Percentiles rank a stretch among this genome's conserved stretches.
These are phyloP conservation scores for Lactifluus hygrophoroides DNA, from an alignment of 768 basidiomycete species.

Conservation along the genomic window DNA sequence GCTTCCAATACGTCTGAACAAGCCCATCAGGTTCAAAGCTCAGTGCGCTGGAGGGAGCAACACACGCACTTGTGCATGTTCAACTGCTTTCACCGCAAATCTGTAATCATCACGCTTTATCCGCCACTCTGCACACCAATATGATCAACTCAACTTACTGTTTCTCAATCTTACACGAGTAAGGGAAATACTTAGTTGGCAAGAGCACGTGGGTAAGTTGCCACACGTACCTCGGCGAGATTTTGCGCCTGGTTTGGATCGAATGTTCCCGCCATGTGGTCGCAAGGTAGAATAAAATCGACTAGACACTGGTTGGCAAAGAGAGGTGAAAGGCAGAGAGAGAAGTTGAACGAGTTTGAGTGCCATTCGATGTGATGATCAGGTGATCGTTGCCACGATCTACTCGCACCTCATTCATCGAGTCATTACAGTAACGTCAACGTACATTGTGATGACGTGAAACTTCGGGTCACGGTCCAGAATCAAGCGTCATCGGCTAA, in stretches of 20 bases:
- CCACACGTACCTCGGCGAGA: constrained; percentile 59
- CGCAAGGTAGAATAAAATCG: neutral
- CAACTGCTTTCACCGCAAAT: constrained; percentile 92
- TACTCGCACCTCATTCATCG: too few relatives aligned
- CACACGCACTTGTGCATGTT: constrained; percentile 81
- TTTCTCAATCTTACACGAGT: constrained; percentile 72
- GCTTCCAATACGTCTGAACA: constrained; percentile 85
- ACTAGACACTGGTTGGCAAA: neutral
- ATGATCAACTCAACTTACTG: constrained; percentile 47
- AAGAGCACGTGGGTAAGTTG: neutral
- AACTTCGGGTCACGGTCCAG: neutral
- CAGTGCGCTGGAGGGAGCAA: too few relatives aligned
- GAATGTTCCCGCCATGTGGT: constrained; percentile 36
- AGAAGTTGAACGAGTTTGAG: neutral
- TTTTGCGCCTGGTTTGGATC: constrained; percentile 93
- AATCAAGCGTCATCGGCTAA: neutral
- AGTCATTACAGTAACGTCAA: neutral
- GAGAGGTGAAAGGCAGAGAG: neutral
- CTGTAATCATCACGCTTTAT: constrained; percentile 27
- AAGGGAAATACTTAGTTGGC: neutral
- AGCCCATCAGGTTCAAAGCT: too few relatives aligned
- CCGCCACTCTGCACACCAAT: too few relatives aligned
- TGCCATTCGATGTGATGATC: neutral
- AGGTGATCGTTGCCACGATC: constrained; percentile 5
- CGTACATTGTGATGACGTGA: neutral